Conservation (phyloP, 176 grass and related monocot genomes). For the Aegilops longissima region DNA sequence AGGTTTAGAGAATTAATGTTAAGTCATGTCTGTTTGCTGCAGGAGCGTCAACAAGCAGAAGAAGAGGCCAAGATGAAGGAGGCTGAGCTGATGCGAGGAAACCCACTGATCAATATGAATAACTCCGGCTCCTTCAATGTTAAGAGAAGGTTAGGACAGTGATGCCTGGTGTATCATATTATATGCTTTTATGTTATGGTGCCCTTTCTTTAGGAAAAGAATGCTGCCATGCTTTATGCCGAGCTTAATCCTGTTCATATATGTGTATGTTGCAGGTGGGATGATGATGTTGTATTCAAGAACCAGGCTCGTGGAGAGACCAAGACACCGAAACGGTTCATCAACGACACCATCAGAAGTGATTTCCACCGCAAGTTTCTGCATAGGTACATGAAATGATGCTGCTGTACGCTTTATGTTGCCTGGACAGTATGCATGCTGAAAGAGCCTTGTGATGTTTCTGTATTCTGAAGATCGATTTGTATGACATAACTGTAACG, state of each 20-base stretch:
- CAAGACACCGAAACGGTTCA: constrained; percentile 86
- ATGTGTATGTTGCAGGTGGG: constrained; percentile 54
- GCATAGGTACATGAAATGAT: constrained; percentile 98
- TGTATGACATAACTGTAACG: constrained; percentile 23
- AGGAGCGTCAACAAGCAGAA: constrained; percentile 79
- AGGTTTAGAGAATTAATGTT: background rate
- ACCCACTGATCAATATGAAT: constrained; percentile 85
- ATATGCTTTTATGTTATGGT: background rate
- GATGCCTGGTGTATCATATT: background rate
- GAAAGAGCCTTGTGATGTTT: background rate
- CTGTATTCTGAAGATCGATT: background rate
- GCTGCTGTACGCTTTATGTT: background rate
- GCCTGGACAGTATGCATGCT: background rate
- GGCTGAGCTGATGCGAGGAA: constrained; percentile 85
- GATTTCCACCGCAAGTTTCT: constrained; percentile 98
- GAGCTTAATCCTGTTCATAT: background rate
- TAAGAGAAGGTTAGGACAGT: constrained; percentile 69
- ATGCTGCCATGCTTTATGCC: background rate
- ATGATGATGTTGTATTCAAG: constrained; percentile 93
- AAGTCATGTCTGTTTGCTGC: background rate
- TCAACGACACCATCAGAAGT: constrained; percentile 92
- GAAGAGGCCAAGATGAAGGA: constrained; percentile 91
- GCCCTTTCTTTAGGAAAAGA: background rate
- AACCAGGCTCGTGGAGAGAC: constrained; percentile 90
- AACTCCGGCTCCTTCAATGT: constrained; percentile 80